Evolutionary conservation across 257 asterid species (phyloP).

Genomic region (Craterostigma plantagineum): DNA sequence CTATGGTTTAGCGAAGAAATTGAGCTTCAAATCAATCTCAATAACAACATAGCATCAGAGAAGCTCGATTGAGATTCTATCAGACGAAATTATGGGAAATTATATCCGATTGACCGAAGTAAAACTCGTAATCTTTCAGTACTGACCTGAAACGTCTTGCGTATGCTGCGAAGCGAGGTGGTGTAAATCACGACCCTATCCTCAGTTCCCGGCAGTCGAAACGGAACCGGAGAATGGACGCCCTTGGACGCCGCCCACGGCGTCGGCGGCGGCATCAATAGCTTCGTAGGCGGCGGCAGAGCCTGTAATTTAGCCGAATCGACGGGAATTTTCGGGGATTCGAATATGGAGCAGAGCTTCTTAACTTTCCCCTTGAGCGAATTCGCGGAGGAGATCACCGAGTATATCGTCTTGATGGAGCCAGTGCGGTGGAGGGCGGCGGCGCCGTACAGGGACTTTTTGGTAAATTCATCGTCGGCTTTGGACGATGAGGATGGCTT

Average conservation of each 20-base stretch:
- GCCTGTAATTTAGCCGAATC: conserved; percentile 6
- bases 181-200: conserved; percentile 61
- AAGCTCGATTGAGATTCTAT: too few relatives aligned
- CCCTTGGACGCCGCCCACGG: conserved; percentile 6
- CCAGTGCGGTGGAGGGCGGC: conserved; percentile 26
- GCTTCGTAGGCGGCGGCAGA: too few relatives aligned
- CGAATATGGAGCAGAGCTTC: conserved; percentile 42
- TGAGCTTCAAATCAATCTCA: too few relatives aligned
- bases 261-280: conserved; percentile 9
- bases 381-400: conserved; percentile 19
- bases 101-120: too few relatives aligned
- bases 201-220: conserved; percentile 45
- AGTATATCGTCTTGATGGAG: conserved; percentile 24
- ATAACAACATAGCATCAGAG: too few relatives aligned
- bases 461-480: too few relatives aligned
- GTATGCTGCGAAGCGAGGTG: conserved; percentile 73
- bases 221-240: conserved; percentile 4
- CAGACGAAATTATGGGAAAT: too few relatives aligned
- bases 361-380: conserved; percentile 44
- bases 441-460: background rate
- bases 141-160: conserved; percentile 25
- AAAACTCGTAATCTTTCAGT: too few relatives aligned
- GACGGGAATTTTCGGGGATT: conserved; percentile 18
- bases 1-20: too few relatives aligned
- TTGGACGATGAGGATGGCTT: too few relatives aligned